These are phyloP conservation scores for Quillaja saponaria DNA, from an alignment of 306 rosid species.

Conservation along the genomic window DNA sequence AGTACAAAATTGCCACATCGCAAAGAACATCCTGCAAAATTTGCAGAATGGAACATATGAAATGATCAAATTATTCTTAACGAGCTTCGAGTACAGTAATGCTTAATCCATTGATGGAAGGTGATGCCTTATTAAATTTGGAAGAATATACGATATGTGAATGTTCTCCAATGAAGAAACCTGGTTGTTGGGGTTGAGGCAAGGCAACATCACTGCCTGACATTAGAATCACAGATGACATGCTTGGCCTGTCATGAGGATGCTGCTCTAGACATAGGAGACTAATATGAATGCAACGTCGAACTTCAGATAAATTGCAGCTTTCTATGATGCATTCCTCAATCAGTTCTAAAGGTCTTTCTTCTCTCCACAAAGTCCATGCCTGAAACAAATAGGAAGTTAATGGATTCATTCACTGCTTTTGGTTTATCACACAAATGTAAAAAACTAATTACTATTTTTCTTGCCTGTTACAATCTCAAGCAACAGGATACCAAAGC, in stretches of 20 bases:
- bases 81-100: too few relatives aligned
- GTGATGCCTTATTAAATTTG: too few relatives aligned
- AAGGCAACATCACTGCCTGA: slow-evolving; percentile 40
- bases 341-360: slow-evolving; percentile 20
- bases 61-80: too few relatives aligned
- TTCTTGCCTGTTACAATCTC: slow-evolving; percentile 40
- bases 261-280: slow-evolving; percentile 53
- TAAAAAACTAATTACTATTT: not conserved
- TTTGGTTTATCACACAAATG: not conserved
- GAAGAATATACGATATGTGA: too few relatives aligned
- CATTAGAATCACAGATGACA: slow-evolving; percentile 57
- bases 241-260: slow-evolving; percentile 59
- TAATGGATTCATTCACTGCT: not conserved
- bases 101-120: too few relatives aligned
- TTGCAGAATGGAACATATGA: too few relatives aligned
- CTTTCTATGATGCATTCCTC: slow-evolving; percentile 22
- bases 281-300: slow-evolving; percentile 47
- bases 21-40: too few relatives aligned
- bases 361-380: slow-evolving; percentile 42
- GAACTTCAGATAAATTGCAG: slow-evolving; percentile 27
- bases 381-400: slow-evolving; percentile 24
- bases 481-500: slow-evolving; percentile 36
- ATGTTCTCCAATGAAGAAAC: slow-evolving; percentile 28
- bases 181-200: slow-evolving; percentile 53
- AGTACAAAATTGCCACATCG: too few relatives aligned